These are phyloP conservation scores for Saxophila tyrrhenica DNA, from an alignment of 495 filamentous ascomycete genomes.

Conservation along the genomic window DNA sequence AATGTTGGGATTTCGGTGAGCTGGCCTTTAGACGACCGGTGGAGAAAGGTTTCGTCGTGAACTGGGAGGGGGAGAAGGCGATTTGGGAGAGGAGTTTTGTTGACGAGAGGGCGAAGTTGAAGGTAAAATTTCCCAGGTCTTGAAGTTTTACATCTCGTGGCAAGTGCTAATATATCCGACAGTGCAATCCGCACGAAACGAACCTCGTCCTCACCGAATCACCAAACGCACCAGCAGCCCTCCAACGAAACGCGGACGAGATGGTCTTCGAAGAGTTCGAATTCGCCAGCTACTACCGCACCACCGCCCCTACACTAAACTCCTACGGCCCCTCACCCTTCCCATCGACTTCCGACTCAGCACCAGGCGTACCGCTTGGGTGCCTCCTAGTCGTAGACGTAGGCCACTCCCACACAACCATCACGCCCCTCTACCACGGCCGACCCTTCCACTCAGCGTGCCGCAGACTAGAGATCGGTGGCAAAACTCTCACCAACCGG, in stretches of 20 bases:
- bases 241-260: slow-evolving; percentile 88
- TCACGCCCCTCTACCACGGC: slow-evolving; percentile 74
- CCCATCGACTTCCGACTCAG: slow-evolving; percentile 37
- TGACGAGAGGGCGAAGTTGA: slow-evolving; percentile 53
- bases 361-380: slow-evolving; percentile 51
- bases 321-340: slow-evolving; percentile 62
- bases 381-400: slow-evolving; percentile 80
- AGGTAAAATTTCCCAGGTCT: no score
- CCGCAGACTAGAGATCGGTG: slow-evolving; percentile 80
- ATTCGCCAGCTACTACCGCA: slow-evolving; percentile 76
- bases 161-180: background rate
- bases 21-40: slow-evolving; percentile 78
- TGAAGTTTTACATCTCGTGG: background rate
- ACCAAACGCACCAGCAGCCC: slow-evolving; percentile 66
- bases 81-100: slow-evolving; percentile 93
- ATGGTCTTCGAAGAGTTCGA: slow-evolving; percentile 97
- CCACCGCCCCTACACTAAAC: slow-evolving; percentile 58
- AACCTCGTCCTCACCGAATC: slow-evolving; percentile 78
- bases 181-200: slow-evolving; percentile 69
- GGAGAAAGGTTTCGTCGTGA: slow-evolving; percentile 90
- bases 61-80: slow-evolving; percentile 92
- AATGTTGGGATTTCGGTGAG: slow-evolving; percentile 81
- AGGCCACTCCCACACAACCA: slow-evolving; percentile 87
- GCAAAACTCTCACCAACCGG: slow-evolving; percentile 90
- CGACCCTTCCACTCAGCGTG: slow-evolving; percentile 69